Conservation (phyloP, 176 grass and related monocot genomes). For the Musa troglodytarum region DNA sequence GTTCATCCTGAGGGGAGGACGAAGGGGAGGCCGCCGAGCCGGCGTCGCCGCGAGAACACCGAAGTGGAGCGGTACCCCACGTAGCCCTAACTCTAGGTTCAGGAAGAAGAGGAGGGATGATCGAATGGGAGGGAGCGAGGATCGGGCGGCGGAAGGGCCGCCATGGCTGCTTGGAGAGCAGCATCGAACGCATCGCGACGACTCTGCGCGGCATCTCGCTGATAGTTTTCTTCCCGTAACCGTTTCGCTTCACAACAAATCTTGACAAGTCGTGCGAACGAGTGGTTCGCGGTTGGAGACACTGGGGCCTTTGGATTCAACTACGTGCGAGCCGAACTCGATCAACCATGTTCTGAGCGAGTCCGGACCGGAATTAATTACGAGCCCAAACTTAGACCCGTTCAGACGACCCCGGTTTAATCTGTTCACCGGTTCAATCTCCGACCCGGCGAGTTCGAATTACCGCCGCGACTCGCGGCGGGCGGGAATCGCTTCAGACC, state of each 20-base stretch:
- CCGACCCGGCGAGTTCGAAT: too few relatives aligned
- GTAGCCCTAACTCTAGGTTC: not conserved
- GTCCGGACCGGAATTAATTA: not conserved
- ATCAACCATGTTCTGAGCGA: not conserved
- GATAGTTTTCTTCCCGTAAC: not conserved
- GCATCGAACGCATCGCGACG: not conserved
- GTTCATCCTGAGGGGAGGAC: conserved; percentile 23
- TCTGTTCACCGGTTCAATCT: not conserved
- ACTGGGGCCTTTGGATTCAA: not conserved
- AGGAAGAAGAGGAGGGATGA: not conserved
- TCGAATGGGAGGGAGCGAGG: not conserved
- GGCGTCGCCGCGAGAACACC: not conserved
- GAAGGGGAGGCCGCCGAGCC: not conserved
- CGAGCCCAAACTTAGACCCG: not conserved
- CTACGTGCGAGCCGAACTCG: too few relatives aligned
- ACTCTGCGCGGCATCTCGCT: not conserved
- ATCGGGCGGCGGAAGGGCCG: not conserved
- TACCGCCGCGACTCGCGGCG: not conserved
- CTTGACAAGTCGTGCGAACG: not conserved
- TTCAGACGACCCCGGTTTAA: not conserved
- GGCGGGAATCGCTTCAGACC: not conserved
- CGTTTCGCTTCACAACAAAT: not conserved
- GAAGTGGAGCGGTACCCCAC: not conserved
- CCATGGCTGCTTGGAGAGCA: conserved; percentile 10
- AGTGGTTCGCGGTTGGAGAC: not conserved